Evolutionary conservation across 345 rosid species (phyloP), one percentile per base, ranked within the genome.

Genomic region (Hevea brasiliensis): DNA sequence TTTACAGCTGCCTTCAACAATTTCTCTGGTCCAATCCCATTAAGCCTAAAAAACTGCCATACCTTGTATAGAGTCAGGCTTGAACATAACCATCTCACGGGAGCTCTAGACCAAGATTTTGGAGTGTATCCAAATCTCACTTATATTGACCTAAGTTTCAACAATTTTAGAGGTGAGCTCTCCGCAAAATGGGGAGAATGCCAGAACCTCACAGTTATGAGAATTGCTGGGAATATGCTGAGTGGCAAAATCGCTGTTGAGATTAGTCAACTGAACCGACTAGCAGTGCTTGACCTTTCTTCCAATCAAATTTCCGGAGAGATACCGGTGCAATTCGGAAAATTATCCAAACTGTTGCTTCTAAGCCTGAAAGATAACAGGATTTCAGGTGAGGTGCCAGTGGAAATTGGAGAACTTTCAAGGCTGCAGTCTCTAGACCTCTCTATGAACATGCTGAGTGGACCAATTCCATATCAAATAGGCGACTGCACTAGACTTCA

Each of bases 101-200:
- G 86, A 27, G 14, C 45, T 47, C 26, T 80, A 32, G 56, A 59
- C 23, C 56, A 61, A 44, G 80, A 65, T 65, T 77, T 81, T 32
- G 75, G 82, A 0, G 61, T 75, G 1, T 79, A 84, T 68, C 85
- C 85, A 1, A 77, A 77, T 21, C 81, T 84, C 57, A 72, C 57
- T 45, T 77, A 77, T 48, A 75, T 81, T 6, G 83, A 81, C 59
- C 66, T 81, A 1, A 84, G 83, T 24, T 27, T 67, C 81, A 84
- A 84, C 41, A 64, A 62, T 20, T 48, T 81, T 65, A 58, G 21
- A 0, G 87, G 85, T 18, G 70, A 67, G 40, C 61, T 84, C 9
- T 77, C 85, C 8, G 69, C 77, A 0, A 65, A 68, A 37, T 84
- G 87, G 87, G 85, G 74, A 4, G 24, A 79, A 23, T 68, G 72